Evolutionary conservation across 2,329 filamentous ascomycete species (phyloP), one percentile per base, ranked within the genome.

Genomic region (Cercospora brassicicola): DNA sequence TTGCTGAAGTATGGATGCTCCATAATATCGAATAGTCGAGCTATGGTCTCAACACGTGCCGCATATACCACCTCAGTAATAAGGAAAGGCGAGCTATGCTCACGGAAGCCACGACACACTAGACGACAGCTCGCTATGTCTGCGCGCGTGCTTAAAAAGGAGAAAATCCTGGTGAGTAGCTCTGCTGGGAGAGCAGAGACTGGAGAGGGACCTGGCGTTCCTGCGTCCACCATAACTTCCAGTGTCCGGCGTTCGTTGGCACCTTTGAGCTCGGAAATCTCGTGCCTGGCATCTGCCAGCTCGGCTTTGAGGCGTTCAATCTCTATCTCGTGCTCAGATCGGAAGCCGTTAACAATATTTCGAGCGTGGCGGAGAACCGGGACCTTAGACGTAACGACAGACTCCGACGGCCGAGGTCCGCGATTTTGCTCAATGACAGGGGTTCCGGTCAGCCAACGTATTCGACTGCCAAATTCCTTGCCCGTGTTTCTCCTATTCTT

Each of bases 1-100:
- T 59, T 26, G 53, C 57, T 45, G 31, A 72, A 72, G 62, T 68
- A 70, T 2, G 66, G 64, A 30, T 69, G 67, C 20, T 72, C 45
- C 8, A 69, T n/a, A 0, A 72, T 26, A 20, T 72, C 66, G 2
- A 57, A 28, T 1, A 70, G 18, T 28, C 63, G 63, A 3, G 56
- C 53, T 20, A 70, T 31, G 11, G 51, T 57, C 15, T 67, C 59
- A n/a, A 65, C 48, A 5, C 70, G 60, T 15, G 15, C 31, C 1
- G 66, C 66, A 51, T 65, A 70, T 10, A 70, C 61, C 10, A 70
- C 62, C n/a, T 42, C 13, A 2, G 66, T 64, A 33, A 70, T 66
- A 5, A 72, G 62, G 33, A 62, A 70, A n/a, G 62, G 70, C 55
- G 68, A 70, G 67, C 68, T 66, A 26, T 68, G 59, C 30, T 70